Conservation (phyloP, 2,329 filamentous ascomycete genomes). For the Colletotrichum simmondsii region DNA sequence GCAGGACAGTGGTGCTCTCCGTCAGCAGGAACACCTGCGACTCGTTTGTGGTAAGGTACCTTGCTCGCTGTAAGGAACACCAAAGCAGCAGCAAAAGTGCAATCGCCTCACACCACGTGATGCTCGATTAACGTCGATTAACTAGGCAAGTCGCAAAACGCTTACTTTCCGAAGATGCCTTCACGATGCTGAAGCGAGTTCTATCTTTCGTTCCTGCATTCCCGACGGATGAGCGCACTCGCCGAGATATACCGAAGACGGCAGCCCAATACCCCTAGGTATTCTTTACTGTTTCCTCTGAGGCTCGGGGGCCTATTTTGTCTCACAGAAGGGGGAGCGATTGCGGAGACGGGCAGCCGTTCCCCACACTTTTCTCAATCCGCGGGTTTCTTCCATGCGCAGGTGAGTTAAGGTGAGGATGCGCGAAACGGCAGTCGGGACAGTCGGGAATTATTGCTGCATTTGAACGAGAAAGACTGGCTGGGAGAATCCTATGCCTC, state of each 20-base stretch:
- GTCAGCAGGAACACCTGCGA: background rate
- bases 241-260: conserved; percentile 14
- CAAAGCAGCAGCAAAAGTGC: background rate
- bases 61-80: background rate
- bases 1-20: background rate
- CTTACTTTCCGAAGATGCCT: background rate
- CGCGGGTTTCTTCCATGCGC: background rate
- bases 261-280: background rate
- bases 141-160: background rate
- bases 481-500: background rate
- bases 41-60: background rate
- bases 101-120: background rate
- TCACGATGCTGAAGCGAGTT: background rate
- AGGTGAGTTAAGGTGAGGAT: background rate
- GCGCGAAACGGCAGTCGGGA: conserved; percentile 9
- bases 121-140: too few species aligned
- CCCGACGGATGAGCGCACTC: background rate
- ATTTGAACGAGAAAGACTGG: conserved; percentile 7
- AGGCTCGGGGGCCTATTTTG: conserved; percentile 15
- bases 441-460: conserved; percentile 29
- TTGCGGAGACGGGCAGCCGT: conserved; percentile 10
- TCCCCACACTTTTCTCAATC: background rate
- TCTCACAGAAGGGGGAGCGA: background rate
- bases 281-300: too few species aligned
- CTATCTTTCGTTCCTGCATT: background rate